These are phyloP conservation scores for Zanthoxylum bungeanum DNA, from an alignment of 345 rosid species.

Conservation along the genomic window DNA sequence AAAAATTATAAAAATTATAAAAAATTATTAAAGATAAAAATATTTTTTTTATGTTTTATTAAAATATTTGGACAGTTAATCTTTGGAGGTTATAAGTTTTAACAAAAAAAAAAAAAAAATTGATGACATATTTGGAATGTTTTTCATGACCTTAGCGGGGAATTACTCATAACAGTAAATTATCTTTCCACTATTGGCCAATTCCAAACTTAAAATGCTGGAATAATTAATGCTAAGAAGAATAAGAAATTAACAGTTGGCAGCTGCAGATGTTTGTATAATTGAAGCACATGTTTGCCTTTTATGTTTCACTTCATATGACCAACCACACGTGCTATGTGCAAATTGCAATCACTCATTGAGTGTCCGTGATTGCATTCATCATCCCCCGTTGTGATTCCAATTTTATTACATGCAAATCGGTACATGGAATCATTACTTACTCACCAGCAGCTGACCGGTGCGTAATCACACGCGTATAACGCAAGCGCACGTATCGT, in stretches of 20 bases:
- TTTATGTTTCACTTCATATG: conserved; percentile 1
- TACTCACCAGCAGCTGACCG: too few relatives aligned
- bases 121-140: conserved; percentile 18
- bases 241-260: not conserved
- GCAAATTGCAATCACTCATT: conserved; percentile 16
- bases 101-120: too few relatives aligned
- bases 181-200: not conserved
- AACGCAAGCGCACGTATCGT: too few relatives aligned
- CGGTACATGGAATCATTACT: conserved; percentile 31
- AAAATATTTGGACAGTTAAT: too few relatives aligned
- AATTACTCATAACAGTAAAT: not conserved
- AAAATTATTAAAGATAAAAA: too few relatives aligned
- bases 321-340: conserved; percentile 40
- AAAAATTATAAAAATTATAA: too few relatives aligned
- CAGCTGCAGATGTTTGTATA: conserved; percentile 11
- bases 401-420: conserved; percentile 27
- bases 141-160: not conserved
- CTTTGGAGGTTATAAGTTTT: too few relatives aligned
- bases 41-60: too few relatives aligned
- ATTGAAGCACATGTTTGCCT: conserved; percentile 15
- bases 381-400: conserved; percentile 12
- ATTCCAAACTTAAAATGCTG: too few relatives aligned
- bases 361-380: conserved; percentile 36
- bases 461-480: too few relatives aligned
- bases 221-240: not conserved